Percentiles rank a stretch among this genome's conserved stretches.
Conservation (phyloP, 192 early-diverging fungal genomes). For the Linnemannia elongata region DNA sequence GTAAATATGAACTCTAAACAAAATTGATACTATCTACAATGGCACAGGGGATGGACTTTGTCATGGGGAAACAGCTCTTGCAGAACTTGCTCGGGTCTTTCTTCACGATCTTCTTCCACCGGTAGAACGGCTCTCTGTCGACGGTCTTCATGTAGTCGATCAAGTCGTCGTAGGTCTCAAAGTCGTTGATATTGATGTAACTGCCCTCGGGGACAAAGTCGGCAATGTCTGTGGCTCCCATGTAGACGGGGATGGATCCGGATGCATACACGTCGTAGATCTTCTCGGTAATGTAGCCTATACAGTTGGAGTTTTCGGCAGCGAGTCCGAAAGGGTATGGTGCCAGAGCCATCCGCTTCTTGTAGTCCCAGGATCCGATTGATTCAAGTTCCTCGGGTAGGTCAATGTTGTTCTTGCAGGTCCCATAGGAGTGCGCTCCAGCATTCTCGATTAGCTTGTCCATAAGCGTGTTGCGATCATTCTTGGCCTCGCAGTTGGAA, state of each 20-base stretch:
- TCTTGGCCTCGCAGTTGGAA: slow-evolving; percentile 8
- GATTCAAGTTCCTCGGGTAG: slow-evolving; percentile 3
- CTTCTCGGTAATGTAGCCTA: slow-evolving; percentile 33
- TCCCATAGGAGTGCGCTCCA: slow-evolving; percentile 26
- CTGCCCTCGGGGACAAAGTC: slow-evolving; percentile 20
- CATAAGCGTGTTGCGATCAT: slow-evolving; percentile 14
- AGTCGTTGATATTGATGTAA: slow-evolving; percentile 30
- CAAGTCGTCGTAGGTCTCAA: slow-evolving; percentile 2
- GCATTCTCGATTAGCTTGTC: background rate
- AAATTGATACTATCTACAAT: too few relatives aligned
- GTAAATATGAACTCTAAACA: too few relatives aligned
- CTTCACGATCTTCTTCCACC: slow-evolving; percentile 15
- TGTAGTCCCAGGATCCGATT: background rate
- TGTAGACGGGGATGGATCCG: slow-evolving; percentile 24
- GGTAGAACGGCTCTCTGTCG: background rate
- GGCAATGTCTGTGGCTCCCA: slow-evolving; percentile 27
- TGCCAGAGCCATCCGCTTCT: slow-evolving; percentile 3
- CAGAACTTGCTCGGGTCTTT: slow-evolving; percentile 10
- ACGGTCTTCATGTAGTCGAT: slow-evolving; percentile 12
- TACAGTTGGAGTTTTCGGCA: slow-evolving; percentile 34
- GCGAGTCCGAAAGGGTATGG: slow-evolving; percentile 23
- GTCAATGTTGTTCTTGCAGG: slow-evolving; percentile 17
- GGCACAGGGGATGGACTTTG: too few relatives aligned
- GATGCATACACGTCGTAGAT: slow-evolving; percentile 28
- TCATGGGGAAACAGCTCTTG: slow-evolving; percentile 17